Base-by-base conservation (phyloP, 768 basidiomycete species). In the Boletus sp. region DNA sequence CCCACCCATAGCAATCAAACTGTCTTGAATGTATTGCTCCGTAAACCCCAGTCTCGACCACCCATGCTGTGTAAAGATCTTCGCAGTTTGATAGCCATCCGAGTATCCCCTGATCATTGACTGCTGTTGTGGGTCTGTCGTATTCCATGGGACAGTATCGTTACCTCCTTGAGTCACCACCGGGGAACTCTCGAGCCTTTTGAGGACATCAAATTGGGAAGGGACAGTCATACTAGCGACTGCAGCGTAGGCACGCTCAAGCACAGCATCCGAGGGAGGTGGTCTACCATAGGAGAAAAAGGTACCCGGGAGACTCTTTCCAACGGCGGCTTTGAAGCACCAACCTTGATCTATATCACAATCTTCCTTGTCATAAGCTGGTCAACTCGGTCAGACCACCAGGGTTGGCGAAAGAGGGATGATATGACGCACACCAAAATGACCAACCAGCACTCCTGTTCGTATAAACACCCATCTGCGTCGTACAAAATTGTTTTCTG, bases 301-400 rank as follows among this genome's bases (percentile, higher is more conserved):
- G 10, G 75, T 78, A 5, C 72, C 59, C 0, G 87, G 86, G 5
- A 90, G 77, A 39, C 71, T 77, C 12, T 74, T 79, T 9, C 82
- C 83, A 30, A 87, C 80, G 0, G 83, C 83, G 4, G 76, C 69
- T 51, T 76, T 80, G 76, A 90, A 89, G 64, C 87, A 90, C 89
- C 87, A 90, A 8, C 80, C 85, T 12, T 76, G 75, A 56, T 87
- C 85, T 18, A 73, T 67, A 7, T 78, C 73, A 57, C 86, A 89
- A 9, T 71, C 75, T 64, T 89, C 89, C 58, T 82, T 86, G 54
- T 77, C 75, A 61, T 84, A 87, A 4, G 84, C 83, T 86, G 44
- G 40, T 52, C 28, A 14, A n/a, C 29, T 29, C 5, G 4, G 18
- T 60, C 14, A 55, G 33, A 35, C 11, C 7, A 15, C 12, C 20